Base-by-base conservation (phyloP, 1,139 yeast genomes). In the Lodderomyces beijingensis region DNA sequence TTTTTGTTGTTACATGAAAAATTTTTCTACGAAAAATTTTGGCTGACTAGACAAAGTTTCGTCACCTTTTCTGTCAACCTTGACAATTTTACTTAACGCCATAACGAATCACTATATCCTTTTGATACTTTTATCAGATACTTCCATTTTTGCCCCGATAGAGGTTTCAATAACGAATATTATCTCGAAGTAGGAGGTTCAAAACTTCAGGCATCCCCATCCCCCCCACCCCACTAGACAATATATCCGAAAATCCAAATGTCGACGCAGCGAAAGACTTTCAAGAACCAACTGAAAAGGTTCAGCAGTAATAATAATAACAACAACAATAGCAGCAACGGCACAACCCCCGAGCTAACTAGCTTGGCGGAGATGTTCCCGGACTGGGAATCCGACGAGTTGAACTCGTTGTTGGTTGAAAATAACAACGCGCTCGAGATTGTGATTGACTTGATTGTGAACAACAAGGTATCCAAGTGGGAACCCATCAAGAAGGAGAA, bases 331-430 rank as follows among this genome's bases (percentile, higher is more conserved):
- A 25, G 24, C 19, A 12, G n/a, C n/a, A 43, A 47, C 28, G 38
- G 38, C 30, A 25, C 42, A 21, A 42, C 55, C 10, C 37, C 37
- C 26, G 66, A 65, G 43, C 66, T 87, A 48, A 62, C 70, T 40
- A 74, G 83, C 32, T 74, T 91, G 51, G 62, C 71, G 36, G 97
- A 91, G 57, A 70, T 91, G 70, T 89, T 91, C 65, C 95, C 96
- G 27, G 96, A 86, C 54, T 91, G 98, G 98, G 77, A 86, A 37
- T 69, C 74, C 34, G 95, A 85, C 28, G 98, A 91, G 55, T 77
- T 91, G 56, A 63, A 72, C 34, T 76, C 82, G 35, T 79, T 87
- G 39, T 77, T 89, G 46, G 68, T 70, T 39, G 97, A 91, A 59
- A 75, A 83, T 47, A 55, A 62, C 40, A 72, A 80, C 45, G 88